These are phyloP conservation scores for Whalleya microplaca DNA, from an alignment of 2,329 filamentous ascomycete genomes.

Conservation along the genomic window DNA sequence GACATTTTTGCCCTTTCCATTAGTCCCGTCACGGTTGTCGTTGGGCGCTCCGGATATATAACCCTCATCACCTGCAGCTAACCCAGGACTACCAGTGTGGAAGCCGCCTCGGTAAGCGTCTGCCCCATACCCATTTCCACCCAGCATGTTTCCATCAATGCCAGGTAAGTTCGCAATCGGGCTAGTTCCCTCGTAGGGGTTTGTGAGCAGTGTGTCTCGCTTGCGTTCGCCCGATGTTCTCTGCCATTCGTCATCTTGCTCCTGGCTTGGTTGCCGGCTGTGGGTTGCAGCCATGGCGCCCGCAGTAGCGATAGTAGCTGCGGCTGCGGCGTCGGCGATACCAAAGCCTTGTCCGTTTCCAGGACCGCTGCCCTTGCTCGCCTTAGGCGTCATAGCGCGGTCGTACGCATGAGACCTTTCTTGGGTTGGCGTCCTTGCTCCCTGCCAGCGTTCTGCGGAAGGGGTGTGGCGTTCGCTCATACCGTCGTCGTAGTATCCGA, in stretches of 20 bases:
- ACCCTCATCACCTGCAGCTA: constrained; percentile 78
- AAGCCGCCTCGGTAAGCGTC: constrained; percentile 49
- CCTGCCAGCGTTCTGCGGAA: constrained; percentile 34
- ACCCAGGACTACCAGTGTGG: constrained; percentile 60
- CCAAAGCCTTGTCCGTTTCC: constrained; percentile 47
- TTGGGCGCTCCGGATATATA: constrained; percentile 79
- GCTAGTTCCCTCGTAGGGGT: constrained; percentile 68
- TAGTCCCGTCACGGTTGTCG: constrained; percentile 55
- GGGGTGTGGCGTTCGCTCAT: constrained; percentile 22
- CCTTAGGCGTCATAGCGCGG: constrained; percentile 35
- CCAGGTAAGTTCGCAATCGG: constrained; percentile 60
- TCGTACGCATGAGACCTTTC: constrained; percentile 35
- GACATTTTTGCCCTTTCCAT: constrained; percentile 59
- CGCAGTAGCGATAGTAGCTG: constrained; percentile 56
- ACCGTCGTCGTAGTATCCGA: constrained; percentile 62
- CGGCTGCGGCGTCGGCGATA: constrained; percentile 52
- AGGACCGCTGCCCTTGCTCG: constrained; percentile 31
- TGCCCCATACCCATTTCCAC: constrained; percentile 41
- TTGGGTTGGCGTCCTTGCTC: constrained; percentile 40
- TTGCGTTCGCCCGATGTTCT: constrained; percentile 66
- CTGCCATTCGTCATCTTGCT: constrained; percentile 68
- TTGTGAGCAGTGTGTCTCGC: constrained; percentile 68
- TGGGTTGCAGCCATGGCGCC: constrained; percentile 51
- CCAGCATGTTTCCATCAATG: constrained; percentile 54
- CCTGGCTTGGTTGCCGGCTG: constrained; percentile 58